Percentiles rank a stretch among this genome's conserved stretches.
Conservation (phyloP, 176 grass and related monocot genomes). For the Canna indica region DNA sequence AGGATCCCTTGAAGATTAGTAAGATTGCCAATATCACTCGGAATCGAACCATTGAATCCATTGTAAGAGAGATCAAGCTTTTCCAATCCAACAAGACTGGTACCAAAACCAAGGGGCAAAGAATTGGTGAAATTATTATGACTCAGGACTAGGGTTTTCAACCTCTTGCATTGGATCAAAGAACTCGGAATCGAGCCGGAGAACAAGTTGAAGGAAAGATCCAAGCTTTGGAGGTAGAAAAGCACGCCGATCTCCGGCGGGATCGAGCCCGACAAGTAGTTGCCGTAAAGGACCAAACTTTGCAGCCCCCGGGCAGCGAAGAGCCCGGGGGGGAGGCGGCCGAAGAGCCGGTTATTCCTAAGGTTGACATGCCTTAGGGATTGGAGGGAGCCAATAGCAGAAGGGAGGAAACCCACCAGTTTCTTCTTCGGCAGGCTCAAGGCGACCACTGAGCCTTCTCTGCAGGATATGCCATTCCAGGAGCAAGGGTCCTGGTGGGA, state of each 20-base stretch:
- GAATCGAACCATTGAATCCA: constrained; percentile 44
- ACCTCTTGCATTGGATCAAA: constrained; percentile 52
- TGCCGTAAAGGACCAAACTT: constrained; percentile 75
- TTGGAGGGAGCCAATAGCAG: constrained; percentile 11
- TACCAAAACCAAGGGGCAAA: constrained; percentile 43
- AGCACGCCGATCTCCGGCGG: constrained; percentile 56
- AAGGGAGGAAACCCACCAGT: constrained; percentile 12
- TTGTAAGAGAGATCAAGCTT: constrained; percentile 83
- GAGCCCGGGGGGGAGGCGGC: neutral
- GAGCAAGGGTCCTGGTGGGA: constrained; percentile 2
- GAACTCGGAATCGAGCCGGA: constrained; percentile 49
- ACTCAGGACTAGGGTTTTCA: constrained; percentile 49
- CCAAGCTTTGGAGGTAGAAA: constrained; percentile 65
- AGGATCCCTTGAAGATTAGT: constrained; percentile 59
- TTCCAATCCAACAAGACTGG: constrained; percentile 36
- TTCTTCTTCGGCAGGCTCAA: constrained; percentile 17
- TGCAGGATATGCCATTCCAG: constrained; percentile 17
- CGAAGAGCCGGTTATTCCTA: constrained; percentile 13
- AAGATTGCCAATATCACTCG: constrained; percentile 53
- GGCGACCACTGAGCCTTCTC: constrained; percentile 3
- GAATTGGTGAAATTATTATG: constrained; percentile 51
- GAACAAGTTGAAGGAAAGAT: constrained; percentile 69
- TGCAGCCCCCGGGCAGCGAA: constrained; percentile 19
- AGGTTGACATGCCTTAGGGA: constrained; percentile 21
- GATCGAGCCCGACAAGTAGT: constrained; percentile 47